Base-by-base conservation (phyloP, 2,329 filamentous ascomycete genomes). In the Colletotrichum theobromicola region DNA sequence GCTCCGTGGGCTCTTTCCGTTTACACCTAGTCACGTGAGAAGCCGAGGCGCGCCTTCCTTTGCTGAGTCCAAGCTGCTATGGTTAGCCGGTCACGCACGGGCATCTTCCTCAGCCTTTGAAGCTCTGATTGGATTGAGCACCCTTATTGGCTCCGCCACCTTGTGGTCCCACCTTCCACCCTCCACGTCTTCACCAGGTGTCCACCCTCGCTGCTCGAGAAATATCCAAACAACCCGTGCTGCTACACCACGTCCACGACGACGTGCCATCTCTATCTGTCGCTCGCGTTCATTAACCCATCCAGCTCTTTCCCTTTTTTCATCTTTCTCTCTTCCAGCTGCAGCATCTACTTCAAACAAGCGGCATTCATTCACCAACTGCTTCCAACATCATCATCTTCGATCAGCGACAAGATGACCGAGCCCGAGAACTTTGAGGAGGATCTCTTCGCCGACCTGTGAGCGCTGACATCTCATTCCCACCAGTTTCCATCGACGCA, bases 391-490 rank as follows among this genome's bases (percentile, higher is more conserved):
- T n/a, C 28, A 53, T n/a, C 26, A 21, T 24, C n/a, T 37, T 34
- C 42, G 46, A 37, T 50, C 24, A 34, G 9, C 58, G 72, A 76
- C 82, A 88, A 64, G 79, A 97, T 96, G 94, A 92, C 94, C 62
- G 95, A 97, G 81, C 88, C 90, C 67, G 94, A 96, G 81, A 94
- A 94, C 78, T 93, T 95, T 79, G 95, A 98, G 79, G 96, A 98
- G 81, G 95, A 98, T 89, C 94, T 98, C 85, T 98, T 98, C 85
- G 95, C 95, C 80, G 96, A 98, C 86, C 91, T 98, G 95, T 98
- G 88, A 86, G 95, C 78, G 24, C 57, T 63, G 26, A 58, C 24
- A 26, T n/a, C 5, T 15, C 30, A 26, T 35, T 24, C 42, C 21
- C 30, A 89, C 75, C 46, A 46, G 69, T 64, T 46, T 68, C 34